Conservation (phyloP, 1,284 basidiomycete species). For the Kwoniella shivajii region DNA sequence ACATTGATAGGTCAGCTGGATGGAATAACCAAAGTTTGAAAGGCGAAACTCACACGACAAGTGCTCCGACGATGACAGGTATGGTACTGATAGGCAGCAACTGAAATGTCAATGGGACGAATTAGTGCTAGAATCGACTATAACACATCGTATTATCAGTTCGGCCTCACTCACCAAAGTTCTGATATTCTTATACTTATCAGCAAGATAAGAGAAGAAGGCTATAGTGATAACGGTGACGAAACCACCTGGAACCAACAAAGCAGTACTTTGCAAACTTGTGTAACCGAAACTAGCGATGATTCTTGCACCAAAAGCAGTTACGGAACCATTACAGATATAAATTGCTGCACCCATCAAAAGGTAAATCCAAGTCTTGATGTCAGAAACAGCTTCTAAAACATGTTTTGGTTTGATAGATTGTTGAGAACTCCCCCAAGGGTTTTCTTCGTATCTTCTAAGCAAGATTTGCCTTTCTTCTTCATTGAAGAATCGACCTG, state of each 20-base stretch:
- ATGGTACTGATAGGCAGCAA: slow-evolving; percentile 56
- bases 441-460: slow-evolving; percentile 50
- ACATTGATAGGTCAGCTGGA: slow-evolving; percentile 12
- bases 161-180: slow-evolving; percentile 39
- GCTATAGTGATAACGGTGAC: slow-evolving; percentile 56
- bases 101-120: slow-evolving; percentile 10
- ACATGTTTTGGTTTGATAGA: slow-evolving; percentile 52
- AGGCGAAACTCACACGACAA: slow-evolving; percentile 30
- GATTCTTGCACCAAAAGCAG: slow-evolving; percentile 57
- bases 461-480: slow-evolving; percentile 50
- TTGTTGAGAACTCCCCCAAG: slow-evolving; percentile 38
- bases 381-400: slow-evolving; percentile 54
- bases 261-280: slow-evolving; percentile 54
- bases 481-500: slow-evolving; percentile 50
- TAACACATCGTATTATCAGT: no score
- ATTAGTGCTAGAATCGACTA: no score
- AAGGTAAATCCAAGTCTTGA: slow-evolving; percentile 57
- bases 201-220: slow-evolving; percentile 53
- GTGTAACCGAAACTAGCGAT: slow-evolving; percentile 57
- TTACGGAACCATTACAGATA: slow-evolving; percentile 53
- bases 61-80: slow-evolving; percentile 57
- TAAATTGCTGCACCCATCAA: slow-evolving; percentile 52
- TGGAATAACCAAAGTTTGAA: slow-evolving; percentile 22
- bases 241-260: slow-evolving; percentile 55
- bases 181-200: slow-evolving; percentile 49